Conservation (phyloP, 352 stramenopile genomes). For the Phytophthora ohioensis region DNA sequence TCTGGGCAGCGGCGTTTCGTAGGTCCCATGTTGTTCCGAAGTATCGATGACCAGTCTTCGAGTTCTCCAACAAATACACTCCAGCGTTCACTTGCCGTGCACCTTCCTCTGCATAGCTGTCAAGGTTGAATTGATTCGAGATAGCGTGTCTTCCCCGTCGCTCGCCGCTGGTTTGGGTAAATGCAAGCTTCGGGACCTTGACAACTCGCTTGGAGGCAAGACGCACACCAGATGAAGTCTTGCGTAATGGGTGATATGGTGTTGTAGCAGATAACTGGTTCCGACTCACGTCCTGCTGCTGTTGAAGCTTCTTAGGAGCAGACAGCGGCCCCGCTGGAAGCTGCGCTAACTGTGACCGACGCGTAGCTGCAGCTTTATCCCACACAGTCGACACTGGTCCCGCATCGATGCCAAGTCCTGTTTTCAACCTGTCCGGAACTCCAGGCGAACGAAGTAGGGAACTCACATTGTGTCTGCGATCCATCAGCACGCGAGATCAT, state of each 20-base stretch:
- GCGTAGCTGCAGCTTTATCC: constrained; percentile 19
- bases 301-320: constrained; percentile 28
- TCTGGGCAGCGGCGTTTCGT: constrained; percentile 59
- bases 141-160: constrained; percentile 19
- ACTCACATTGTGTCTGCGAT: constrained; percentile 18
- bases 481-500: constrained; percentile 24
- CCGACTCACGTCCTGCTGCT: constrained; percentile 20
- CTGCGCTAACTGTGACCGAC: constrained; percentile 15
- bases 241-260: constrained; percentile 7
- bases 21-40: constrained; percentile 83
- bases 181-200: constrained; percentile 42
- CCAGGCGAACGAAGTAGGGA: neutral
- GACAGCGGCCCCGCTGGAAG: constrained; percentile 15
- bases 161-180: constrained; percentile 10
- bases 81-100: constrained; percentile 62
- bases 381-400: constrained; percentile 6
- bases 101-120: constrained; percentile 16
- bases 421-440: constrained; percentile 7
- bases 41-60: constrained; percentile 65
- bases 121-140: constrained; percentile 43
- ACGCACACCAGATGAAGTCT: constrained; percentile 6
- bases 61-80: constrained; percentile 73
- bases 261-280: constrained; percentile 16
- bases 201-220: constrained; percentile 36
- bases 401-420: neutral